A percentile compares a stretch with the other conserved stretches of the same genome.
phyloP scores from a whole-genome alignment of 1,139 yeast species.

The Magnusiomyces clavatus region DNA sequence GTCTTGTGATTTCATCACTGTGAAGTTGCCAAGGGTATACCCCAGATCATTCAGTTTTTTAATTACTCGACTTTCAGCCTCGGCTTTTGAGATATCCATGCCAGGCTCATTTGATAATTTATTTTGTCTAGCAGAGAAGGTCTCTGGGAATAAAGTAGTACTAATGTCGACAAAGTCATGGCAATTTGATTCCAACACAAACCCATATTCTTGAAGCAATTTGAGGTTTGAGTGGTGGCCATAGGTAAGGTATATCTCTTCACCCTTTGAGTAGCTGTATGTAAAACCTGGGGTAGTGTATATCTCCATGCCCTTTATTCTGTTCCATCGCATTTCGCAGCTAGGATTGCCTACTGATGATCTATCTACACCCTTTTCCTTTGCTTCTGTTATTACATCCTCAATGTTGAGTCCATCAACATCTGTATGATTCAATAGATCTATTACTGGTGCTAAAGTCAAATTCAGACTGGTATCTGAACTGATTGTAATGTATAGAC shows the following conservation, averaged over 20 bases:
- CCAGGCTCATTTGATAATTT: no score
- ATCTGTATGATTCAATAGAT: slow-evolving; percentile 71
- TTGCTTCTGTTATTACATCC: no score
- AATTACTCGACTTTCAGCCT: no score
- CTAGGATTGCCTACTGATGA: background rate
- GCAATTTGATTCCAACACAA: slow-evolving; percentile 46
- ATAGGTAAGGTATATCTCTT: slow-evolving; percentile 66
- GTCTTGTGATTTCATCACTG: no score
- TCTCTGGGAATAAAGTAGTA: slow-evolving; percentile 21
- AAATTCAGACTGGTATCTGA: slow-evolving; percentile 49
- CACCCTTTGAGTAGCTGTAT: slow-evolving; percentile 34
- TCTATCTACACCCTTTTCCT: no score
- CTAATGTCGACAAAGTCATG: slow-evolving; percentile 72
- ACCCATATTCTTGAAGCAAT: slow-evolving; percentile 81
- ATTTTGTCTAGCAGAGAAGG: no score
- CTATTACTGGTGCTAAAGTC: slow-evolving; percentile 88
- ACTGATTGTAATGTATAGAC: slow-evolving; percentile 61
- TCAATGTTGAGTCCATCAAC: slow-evolving; percentile 24
- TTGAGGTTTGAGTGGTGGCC: slow-evolving; percentile 86
- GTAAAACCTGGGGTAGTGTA: slow-evolving; percentile 10
- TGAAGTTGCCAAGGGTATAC: no score
- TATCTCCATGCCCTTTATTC: slow-evolving; percentile 14
- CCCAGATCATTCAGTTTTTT: no score
- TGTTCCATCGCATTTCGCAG: slow-evolving; percentile 8
- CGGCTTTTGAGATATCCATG: no score